A percentile compares a stretch with the other conserved stretches of the same genome.
phyloP scores from a whole-genome alignment of 768 basidiomycete genomes.

The Auriscalpium microsporum region DNA sequence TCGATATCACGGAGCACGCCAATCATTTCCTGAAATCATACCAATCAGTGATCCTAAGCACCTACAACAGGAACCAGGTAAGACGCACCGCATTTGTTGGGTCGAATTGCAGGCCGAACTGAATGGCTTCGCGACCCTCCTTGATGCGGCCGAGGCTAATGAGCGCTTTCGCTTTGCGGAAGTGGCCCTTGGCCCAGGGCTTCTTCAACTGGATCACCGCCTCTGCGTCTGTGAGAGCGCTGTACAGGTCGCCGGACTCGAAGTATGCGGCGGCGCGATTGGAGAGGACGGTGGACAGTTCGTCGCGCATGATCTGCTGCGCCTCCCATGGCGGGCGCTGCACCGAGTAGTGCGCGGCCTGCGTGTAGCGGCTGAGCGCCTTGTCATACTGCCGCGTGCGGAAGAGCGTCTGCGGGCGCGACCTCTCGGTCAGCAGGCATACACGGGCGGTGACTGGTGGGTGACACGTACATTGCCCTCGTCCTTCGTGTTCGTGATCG shows the following conservation, averaged over 20 bases:
- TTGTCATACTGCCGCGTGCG: slow-evolving; percentile 60
- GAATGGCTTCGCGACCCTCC: slow-evolving; percentile 77
- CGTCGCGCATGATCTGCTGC: slow-evolving; percentile 77
- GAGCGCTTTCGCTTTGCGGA: slow-evolving; percentile 87
- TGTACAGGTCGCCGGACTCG: slow-evolving; percentile 65
- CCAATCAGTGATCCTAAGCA: neutral
- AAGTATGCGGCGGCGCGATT: slow-evolving; percentile 88
- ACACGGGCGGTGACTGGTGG: slow-evolving; percentile 8
- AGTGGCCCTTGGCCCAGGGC: slow-evolving; percentile 94
- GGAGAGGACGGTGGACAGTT: slow-evolving; percentile 81
- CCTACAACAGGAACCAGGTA: neutral
- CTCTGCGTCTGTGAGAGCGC: slow-evolving; percentile 84
- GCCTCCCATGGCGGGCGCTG: slow-evolving; percentile 87
- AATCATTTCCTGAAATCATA: slow-evolving; percentile 10
- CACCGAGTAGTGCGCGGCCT: slow-evolving; percentile 66
- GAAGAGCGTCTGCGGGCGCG: slow-evolving; percentile 53
- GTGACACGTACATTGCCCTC: slow-evolving; percentile 77
- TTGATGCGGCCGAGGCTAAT: slow-evolving; percentile 56
- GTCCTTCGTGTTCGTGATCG: slow-evolving; percentile 76
- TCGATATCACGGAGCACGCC: slow-evolving; percentile 13
- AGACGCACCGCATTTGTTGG: slow-evolving; percentile 47
- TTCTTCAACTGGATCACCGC: slow-evolving; percentile 77
- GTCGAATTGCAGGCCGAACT: slow-evolving; percentile 81
- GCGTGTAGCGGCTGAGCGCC: slow-evolving; percentile 73
- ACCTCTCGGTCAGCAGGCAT: slow-evolving; percentile 5